Conservation (phyloP, 2,329 filamentous ascomycete species). For the Sarocladium strictum region DNA sequence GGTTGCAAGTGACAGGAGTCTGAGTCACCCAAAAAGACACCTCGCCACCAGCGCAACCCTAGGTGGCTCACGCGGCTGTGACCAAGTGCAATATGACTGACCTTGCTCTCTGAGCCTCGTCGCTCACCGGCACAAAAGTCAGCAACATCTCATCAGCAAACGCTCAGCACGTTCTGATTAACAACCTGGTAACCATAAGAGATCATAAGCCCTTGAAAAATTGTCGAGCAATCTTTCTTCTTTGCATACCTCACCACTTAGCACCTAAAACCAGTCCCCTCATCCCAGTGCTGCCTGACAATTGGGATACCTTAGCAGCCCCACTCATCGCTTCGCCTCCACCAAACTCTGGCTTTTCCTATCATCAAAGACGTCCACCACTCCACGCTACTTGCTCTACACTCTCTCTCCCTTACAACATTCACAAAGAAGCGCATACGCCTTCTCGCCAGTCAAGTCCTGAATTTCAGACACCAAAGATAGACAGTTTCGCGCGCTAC, state of each 20-base stretch:
- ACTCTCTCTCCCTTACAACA: neutral
- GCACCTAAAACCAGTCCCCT: neutral
- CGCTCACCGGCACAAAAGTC: too few species aligned
- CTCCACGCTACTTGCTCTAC: neutral
- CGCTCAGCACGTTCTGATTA: too few species aligned
- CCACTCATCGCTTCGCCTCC: neutral
- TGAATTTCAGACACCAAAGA: neutral
- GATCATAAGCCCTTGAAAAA: too few species aligned
- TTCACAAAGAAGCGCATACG: neutral
- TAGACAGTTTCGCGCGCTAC: neutral
- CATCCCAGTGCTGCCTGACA: neutral
- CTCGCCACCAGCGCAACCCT: neutral
- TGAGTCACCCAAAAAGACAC: neutral
- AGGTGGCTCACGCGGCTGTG: neutral
- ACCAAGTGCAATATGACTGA: neutral
- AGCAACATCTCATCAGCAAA: too few species aligned
- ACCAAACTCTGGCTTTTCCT: neutral
- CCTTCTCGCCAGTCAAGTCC: neutral
- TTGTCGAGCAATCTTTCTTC: too few species aligned
- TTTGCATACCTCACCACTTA: too few species aligned
- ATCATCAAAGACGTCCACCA: neutral
- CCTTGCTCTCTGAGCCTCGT: neutral
- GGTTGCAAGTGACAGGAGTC: neutral
- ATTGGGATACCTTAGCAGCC: neutral
- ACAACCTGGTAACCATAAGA: too few species aligned